Base-by-base conservation (phyloP, 768 basidiomycete genomes). In the Russula sp. region DNA sequence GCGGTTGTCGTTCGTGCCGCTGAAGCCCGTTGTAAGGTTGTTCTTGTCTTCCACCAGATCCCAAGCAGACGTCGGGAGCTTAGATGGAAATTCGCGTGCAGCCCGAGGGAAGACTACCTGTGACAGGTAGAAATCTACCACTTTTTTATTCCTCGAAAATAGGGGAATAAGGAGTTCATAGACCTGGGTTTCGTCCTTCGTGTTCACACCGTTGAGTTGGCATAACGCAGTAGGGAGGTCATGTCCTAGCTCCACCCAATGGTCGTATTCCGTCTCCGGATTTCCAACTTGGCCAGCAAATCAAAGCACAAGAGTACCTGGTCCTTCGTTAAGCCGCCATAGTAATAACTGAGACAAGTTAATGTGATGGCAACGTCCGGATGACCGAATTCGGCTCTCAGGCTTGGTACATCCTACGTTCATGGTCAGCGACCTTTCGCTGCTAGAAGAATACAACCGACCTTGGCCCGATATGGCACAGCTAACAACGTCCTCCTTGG, bases 381-480 rank as follows among this genome's bases (percentile, higher is more conserved):
- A 22, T 48, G 46, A 48, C 46, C 46, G 22, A 48, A 48, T 22
- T 48, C 46, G 11, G 46, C 46, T 48, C 46, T 48, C 46, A 48
- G 22, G 46, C 46, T 48, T 13, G 46, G 46, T 22, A 48, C 46
- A 13, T 48, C 46, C 46, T 48, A 20, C 44, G 11, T 24, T 24
- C 46, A 24, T 48, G 46, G 22, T 48, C 46, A 48, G 10, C 11
- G 11, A 22, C 46, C 9, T 5, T 22, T 11, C 46, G 5, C n/a
- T 22, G 22, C n/a, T 2, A 48, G n/a, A 24, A 11, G 5, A 24
- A 48, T 5, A 46, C 44, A 48, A 48, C 46, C 2, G 46, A 48
- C 46, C 46, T 48, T 48, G 22, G 46, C 46, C 22, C 46, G 46
- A 48, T 48, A 48, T 48, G 46, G 46, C 46, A 48, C 46, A 48